Percentiles rank a stretch among this genome's conserved stretches.
These are phyloP conservation scores for Psilocybe cyanescens DNA, from an alignment of 768 basidiomycete genomes.

Conservation along the genomic window DNA sequence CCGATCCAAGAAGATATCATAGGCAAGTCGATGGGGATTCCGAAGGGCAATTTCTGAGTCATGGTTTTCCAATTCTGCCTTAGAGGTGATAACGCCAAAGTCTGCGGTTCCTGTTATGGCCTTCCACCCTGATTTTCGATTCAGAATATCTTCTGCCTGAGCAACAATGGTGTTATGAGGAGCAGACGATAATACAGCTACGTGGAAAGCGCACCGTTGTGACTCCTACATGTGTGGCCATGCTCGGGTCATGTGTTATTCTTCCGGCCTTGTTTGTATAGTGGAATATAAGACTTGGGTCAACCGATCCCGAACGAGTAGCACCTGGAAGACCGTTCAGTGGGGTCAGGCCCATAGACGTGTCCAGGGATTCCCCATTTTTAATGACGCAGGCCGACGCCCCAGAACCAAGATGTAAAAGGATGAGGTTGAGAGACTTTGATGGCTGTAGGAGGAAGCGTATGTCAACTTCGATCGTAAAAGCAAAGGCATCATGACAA, in stretches of 20 bases:
- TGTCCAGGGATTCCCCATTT: conserved; percentile 77
- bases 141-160: conserved; percentile 74
- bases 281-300: conserved; percentile 90
- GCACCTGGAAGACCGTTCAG: conserved; percentile 89
- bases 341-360: conserved; percentile 92
- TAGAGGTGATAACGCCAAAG: conserved; percentile 68
- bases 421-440: conserved; percentile 69
- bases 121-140: conserved; percentile 78
- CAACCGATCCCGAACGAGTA: conserved; percentile 81
- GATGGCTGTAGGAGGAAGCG: conserved; percentile 34
- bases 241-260: conserved; percentile 57
- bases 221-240: conserved; percentile 52
- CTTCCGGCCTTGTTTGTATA: conserved; percentile 58
- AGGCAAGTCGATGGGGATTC: conserved; percentile 62
- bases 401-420: conserved; percentile 90
- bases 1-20: conserved; percentile 79
- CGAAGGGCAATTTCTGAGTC: conserved; percentile 26
- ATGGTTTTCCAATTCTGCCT: conserved; percentile 36
- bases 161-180: background rate
- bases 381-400: conserved; percentile 82
- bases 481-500: background rate
- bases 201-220: conserved; percentile 41
- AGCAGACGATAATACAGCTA: background rate
- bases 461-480: background rate
- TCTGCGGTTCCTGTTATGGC: conserved; percentile 82